A percentile compares a stretch with the other conserved stretches of the same genome.
Conservation (phyloP, 1,284 basidiomycete species). For the Trametes polyzona region DNA sequence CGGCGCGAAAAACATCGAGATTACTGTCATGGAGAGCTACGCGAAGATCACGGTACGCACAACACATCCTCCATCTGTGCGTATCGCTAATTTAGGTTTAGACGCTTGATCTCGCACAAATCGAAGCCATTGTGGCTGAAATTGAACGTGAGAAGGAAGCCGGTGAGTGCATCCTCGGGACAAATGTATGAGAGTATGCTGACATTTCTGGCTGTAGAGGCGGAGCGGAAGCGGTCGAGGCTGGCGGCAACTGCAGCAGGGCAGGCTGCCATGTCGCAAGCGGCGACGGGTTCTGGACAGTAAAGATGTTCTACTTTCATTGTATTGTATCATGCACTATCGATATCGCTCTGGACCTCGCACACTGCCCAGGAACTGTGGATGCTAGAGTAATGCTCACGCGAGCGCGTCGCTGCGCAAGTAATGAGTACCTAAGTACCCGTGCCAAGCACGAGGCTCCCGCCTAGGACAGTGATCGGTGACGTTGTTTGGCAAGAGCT, state of each 20-base stretch:
- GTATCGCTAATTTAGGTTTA: slow-evolving; percentile 36
- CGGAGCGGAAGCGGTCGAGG: slow-evolving; percentile 81
- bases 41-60: slow-evolving; percentile 88
- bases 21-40: slow-evolving; percentile 95
- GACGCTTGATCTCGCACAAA: slow-evolving; percentile 86
- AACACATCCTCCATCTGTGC: slow-evolving; percentile 27
- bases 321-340: slow-evolving; percentile 22
- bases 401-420: neutral
- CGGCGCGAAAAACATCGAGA: slow-evolving; percentile 99
- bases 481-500: slow-evolving; percentile 27
- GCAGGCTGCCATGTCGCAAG: slow-evolving; percentile 81
- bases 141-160: slow-evolving; percentile 97
- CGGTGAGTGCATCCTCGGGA: slow-evolving; percentile 51
- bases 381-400: too few species aligned
- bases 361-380: neutral
- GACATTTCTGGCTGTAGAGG: slow-evolving; percentile 54
- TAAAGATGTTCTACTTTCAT: slow-evolving; percentile 18
- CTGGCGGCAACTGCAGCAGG: slow-evolving; percentile 82
- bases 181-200: neutral
- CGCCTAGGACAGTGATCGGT: slow-evolving; percentile 4
- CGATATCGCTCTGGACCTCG: slow-evolving; percentile 2
- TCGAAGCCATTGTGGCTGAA: slow-evolving; percentile 87
- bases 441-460: neutral
- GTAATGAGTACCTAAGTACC: neutral
- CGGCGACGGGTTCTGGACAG: slow-evolving; percentile 33